phyloP scores from a whole-genome alignment of 2,329 filamentous ascomycete genomes.

The Fragosphaeria purpurea region DNA sequence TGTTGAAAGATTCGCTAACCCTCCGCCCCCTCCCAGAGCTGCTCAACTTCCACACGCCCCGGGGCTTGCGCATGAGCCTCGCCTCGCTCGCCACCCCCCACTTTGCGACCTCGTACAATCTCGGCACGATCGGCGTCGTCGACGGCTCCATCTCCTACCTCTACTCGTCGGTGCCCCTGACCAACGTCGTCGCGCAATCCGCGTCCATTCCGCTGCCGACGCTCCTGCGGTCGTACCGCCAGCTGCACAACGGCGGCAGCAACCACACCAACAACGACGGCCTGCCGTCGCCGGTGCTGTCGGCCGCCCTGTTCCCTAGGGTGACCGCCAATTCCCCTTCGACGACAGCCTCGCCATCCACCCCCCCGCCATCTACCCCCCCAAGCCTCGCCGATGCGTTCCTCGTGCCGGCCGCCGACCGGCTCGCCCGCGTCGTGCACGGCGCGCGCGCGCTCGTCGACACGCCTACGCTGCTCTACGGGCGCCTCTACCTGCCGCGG shows the following conservation, averaged over 20 bases:
- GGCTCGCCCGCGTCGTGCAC: conserved; percentile 10
- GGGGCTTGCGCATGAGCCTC: conserved; percentile 73
- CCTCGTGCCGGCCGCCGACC: conserved; percentile 8
- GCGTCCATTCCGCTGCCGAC: conserved; percentile 65
- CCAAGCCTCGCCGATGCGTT: conserved; percentile 2
- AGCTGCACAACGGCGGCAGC: conserved; percentile 46
- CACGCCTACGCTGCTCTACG: conserved; percentile 51
- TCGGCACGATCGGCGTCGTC: conserved; percentile 81
- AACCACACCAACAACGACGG: too few relatives aligned
- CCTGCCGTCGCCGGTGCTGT: not conserved
- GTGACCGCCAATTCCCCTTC: not conserved
- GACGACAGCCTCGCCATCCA: conserved; percentile 23
- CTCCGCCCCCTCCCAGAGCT: too few relatives aligned
- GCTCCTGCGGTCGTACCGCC: conserved; percentile 73
- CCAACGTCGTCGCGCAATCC: conserved; percentile 56
- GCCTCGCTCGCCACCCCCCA: conserved; percentile 87
- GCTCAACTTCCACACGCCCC: conserved; percentile 78
- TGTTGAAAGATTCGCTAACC: too few relatives aligned
- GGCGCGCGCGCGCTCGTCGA: conserved; percentile 13
- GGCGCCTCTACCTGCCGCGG: conserved; percentile 70
- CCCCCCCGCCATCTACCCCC: conserved; percentile 24
- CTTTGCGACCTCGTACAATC: conserved; percentile 87
- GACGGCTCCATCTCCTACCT: conserved; percentile 97
- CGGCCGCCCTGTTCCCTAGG: not conserved
- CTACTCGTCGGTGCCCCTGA: conserved; percentile 76